These are phyloP conservation scores for Aspergillus neoniger DNA, from an alignment of 2,329 filamentous ascomycete species.

Conservation along the genomic window DNA sequence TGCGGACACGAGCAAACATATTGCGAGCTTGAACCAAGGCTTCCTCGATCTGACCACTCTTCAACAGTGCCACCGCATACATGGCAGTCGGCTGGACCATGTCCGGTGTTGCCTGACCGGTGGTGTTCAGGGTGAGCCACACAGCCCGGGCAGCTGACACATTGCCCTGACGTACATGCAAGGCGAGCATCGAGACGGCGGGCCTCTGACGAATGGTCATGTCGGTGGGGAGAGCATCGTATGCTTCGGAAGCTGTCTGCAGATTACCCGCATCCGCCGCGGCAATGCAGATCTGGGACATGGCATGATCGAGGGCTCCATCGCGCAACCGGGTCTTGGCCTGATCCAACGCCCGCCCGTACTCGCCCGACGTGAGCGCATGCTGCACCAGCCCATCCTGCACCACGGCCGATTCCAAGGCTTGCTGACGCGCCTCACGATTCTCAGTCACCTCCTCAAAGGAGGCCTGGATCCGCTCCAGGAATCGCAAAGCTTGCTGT, in stretches of 20 bases:
- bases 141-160: constrained; percentile 74
- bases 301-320: constrained; percentile 61
- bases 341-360: constrained; percentile 72
- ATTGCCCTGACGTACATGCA: constrained; percentile 81
- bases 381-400: constrained; percentile 76
- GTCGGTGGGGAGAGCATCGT: constrained; percentile 58
- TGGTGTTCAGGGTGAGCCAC: constrained; percentile 70
- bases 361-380: constrained; percentile 69
- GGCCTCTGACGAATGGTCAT: constrained; percentile 57
- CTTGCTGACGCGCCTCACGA: constrained; percentile 59
- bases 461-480: constrained; percentile 70
- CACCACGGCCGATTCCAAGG: constrained; percentile 72
- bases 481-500: constrained; percentile 81
- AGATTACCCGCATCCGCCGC: constrained; percentile 79
- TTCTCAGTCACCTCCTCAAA: constrained; percentile 50
- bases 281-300: constrained; percentile 71
- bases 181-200: constrained; percentile 79
- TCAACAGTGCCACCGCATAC: constrained; percentile 85
- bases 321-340: constrained; percentile 63
- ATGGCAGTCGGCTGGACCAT: constrained; percentile 88
- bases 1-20: constrained; percentile 84
- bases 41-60: constrained; percentile 79
- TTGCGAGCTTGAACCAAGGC: constrained; percentile 75
- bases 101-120: constrained; percentile 60
- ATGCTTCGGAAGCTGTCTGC: constrained; percentile 67